Base-by-base conservation (phyloP, 768 basidiomycete species). In the Hericium erinaceus region DNA sequence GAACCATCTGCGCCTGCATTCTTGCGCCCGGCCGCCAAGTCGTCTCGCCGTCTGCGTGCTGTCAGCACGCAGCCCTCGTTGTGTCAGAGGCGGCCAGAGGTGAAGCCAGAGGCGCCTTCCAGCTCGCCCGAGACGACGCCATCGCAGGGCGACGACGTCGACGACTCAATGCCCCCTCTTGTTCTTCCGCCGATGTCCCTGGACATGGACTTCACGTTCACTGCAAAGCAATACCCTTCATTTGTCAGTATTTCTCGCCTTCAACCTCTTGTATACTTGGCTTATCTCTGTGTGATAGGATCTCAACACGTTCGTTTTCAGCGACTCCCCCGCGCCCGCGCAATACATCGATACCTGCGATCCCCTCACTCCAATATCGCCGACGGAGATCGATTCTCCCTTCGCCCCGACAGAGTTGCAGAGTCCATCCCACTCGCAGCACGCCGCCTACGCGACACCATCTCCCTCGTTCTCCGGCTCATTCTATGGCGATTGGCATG, bases 1-100 rank as follows among this genome's bases (percentile, higher is more conserved):
- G 75, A 77, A 51, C 68, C 70, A 1, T 61, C 60, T 28, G 60
- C 52, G 4, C 60, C 62, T 1, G 55, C 54, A 51, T 61, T 61
- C 57, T 28, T 63, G 48, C 54, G 54, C 54, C 0, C 57, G 8
- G 33, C 61, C n/a, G 3, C 60, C 39, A 63, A 54, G 54, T 41
- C 50, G 11, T 50, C 56, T 33, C 57, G 57, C 38, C 62, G 60
- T 15, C 52, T 59, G 48, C 56, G 62, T 33, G 62, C 62, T 7
- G 50, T 57, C 39, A 61, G 60, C 39, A 62, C 62, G n/a, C 62
- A 63, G 51, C 62, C 62, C 0, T 51, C 54, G 46, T 15, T 8
- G 18, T 15, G 24, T 12, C 40, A 16, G 40, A 11, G 33, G 37
- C 7, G 15, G 13, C 20, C 52, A 2, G 15, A n/a, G 4, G 48